A percentile compares a stretch with the other conserved stretches of the same genome.
Conservation (phyloP, 2,329 filamentous ascomycete genomes). For the Sphaceloma murrayae region DNA sequence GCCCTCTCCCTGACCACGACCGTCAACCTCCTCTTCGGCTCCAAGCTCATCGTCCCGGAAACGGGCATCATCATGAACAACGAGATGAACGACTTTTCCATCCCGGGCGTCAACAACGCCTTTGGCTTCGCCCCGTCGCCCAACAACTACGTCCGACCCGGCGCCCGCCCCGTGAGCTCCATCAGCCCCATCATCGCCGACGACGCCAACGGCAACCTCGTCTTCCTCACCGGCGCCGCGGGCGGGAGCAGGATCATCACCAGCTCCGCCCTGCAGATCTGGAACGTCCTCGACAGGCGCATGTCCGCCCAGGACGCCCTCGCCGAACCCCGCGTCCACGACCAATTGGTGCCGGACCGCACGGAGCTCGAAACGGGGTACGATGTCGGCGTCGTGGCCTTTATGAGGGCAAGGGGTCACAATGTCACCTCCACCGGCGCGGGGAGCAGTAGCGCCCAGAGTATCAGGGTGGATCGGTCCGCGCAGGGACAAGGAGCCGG, state of each 20-base stretch:
- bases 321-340: conserved; percentile 60
- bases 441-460: conserved; percentile 61
- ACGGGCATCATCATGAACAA: conserved; percentile 69
- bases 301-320: conserved; percentile 55
- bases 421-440: conserved; percentile 55
- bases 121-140: conserved; percentile 77
- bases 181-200: conserved; percentile 74
- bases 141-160: conserved; percentile 70
- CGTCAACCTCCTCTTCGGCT: conserved; percentile 78
- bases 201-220: conserved; percentile 53
- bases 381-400: conserved; percentile 53
- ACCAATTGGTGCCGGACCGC: conserved; percentile 67
- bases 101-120: conserved; percentile 64
- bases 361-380: conserved; percentile 61
- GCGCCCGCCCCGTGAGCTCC: conserved; percentile 74
- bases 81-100: conserved; percentile 65
- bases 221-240: conserved; percentile 62
- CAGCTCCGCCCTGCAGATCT: conserved; percentile 62
- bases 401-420: conserved; percentile 56
- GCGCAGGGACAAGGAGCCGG: conserved; percentile 41
- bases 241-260: conserved; percentile 80
- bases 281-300: conserved; percentile 59
- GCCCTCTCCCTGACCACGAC: conserved; percentile 78
- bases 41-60: conserved; percentile 64
- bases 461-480: conserved; percentile 50